A percentile compares a stretch with the other conserved stretches of the same genome.
phyloP scores from a whole-genome alignment of 805 yeast species.

The Saccharomycopsis javanensis region DNA sequence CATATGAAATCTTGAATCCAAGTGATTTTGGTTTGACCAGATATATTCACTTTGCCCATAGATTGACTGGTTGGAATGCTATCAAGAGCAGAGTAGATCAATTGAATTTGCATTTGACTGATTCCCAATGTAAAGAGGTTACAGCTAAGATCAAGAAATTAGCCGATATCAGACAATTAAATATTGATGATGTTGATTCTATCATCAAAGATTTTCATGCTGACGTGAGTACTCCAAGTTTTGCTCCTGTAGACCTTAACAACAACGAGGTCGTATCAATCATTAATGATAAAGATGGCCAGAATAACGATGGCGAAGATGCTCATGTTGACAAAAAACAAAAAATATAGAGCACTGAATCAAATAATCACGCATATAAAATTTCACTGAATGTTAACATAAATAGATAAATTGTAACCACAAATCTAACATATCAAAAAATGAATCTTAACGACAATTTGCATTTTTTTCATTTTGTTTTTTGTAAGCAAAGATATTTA shows the following conservation, averaged over 20 bases:
- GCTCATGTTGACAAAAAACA: conserved; percentile 1
- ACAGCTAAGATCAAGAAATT: conserved; percentile 85
- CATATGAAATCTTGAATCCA: conserved; percentile 95
- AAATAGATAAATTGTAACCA: too few relatives aligned
- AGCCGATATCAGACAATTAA: conserved; percentile 91
- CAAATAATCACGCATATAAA: neutral
- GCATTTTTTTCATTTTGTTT: too few relatives aligned
- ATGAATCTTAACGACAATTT: too few relatives aligned
- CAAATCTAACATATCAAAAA: too few relatives aligned
- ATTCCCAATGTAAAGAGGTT: conserved; percentile 90
- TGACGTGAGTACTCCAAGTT: conserved; percentile 48
- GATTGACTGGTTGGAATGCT: conserved; percentile 98
- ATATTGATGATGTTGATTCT: conserved; percentile 95
- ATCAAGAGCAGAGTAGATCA: conserved; percentile 97
- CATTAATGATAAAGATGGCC: neutral
- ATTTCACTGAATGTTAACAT: too few relatives aligned
- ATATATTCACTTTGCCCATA: conserved; percentile 95
- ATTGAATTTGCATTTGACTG: conserved; percentile 79
- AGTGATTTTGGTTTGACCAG: conserved; percentile 92
- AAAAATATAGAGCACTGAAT: neutral
- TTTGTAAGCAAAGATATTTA: too few relatives aligned
- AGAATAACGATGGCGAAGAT: neutral
- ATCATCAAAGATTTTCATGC: conserved; percentile 91
- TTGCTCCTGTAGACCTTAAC: conserved; percentile 23
- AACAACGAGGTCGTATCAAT: neutral